Conservation (phyloP, 345 rosid genomes). For the Arabis alpina region DNA sequence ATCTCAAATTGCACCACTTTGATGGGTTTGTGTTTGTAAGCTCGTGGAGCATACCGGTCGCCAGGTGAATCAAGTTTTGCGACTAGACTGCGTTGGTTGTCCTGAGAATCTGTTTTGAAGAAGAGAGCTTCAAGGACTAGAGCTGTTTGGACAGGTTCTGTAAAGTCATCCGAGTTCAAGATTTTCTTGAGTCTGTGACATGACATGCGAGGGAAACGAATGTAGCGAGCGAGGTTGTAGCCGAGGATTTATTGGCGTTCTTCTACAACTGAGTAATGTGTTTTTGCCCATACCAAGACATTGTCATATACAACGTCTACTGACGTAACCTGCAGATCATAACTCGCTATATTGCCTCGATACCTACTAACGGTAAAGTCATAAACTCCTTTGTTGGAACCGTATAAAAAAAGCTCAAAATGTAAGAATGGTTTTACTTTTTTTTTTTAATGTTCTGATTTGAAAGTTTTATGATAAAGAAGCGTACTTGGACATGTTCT, state of each 20-base stretch:
- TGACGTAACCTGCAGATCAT: constrained; percentile 64
- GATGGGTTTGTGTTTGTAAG: constrained; percentile 72
- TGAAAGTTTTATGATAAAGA: constrained; percentile 11
- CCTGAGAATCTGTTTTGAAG: constrained; percentile 71
- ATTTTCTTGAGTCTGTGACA: constrained; percentile 72
- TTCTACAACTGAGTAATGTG: constrained; percentile 64
- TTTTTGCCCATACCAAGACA: constrained; percentile 73
- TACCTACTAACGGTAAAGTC: constrained; percentile 76
- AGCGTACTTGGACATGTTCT: constrained; percentile 64
- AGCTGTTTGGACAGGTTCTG: constrained; percentile 55
- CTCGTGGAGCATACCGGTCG: constrained; percentile 68
- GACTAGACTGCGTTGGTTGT: constrained; percentile 53
- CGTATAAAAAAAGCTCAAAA: not conserved
- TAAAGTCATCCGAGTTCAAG: constrained; percentile 68
- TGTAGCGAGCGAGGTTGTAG: constrained; percentile 57
- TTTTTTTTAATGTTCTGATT: no score
- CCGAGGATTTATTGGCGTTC: constrained; percentile 65
- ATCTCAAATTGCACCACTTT: constrained; percentile 75
- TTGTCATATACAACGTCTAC: constrained; percentile 78
- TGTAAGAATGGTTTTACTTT: not conserved
- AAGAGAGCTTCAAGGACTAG: constrained; percentile 58
- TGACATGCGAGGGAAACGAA: constrained; percentile 85
- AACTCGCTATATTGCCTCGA: constrained; percentile 79
- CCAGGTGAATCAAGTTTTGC: constrained; percentile 45
- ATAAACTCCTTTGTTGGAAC: constrained; percentile 22